Evolutionary conservation across 2,329 filamentous ascomycete genomes (phyloP).

Genomic region (Myotisia sp.): DNA sequence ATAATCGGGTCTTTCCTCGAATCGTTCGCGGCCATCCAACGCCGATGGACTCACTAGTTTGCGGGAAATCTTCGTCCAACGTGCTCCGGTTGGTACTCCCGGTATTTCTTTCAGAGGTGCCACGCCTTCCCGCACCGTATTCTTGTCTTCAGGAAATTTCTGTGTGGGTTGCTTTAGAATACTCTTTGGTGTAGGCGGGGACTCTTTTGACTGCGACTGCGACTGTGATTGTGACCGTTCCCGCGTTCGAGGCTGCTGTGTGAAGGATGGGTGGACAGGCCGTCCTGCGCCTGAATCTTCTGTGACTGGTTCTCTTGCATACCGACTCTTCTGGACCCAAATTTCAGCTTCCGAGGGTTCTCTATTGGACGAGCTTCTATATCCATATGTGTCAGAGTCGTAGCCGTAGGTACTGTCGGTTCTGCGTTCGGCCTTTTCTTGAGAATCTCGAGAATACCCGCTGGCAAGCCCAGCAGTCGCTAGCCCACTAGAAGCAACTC

Average conservation of each 20-base stretch:
- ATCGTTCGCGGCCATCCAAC: slow-evolving; percentile 71
- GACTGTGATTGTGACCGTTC: slow-evolving; percentile 18
- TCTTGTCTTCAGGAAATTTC: slow-evolving; percentile 74
- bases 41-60: slow-evolving; percentile 81
- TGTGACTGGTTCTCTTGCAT: neutral
- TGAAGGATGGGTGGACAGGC: neutral
- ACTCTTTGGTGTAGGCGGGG: slow-evolving; percentile 58
- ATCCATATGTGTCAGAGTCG: slow-evolving; percentile 4
- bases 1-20: slow-evolving; percentile 81
- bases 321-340: neutral
- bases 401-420: slow-evolving; percentile 1
- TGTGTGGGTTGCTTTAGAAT: slow-evolving; percentile 72
- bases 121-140: slow-evolving; percentile 75
- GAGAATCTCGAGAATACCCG: slow-evolving; percentile 22
- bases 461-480: slow-evolving; percentile 24
- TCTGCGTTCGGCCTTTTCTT: neutral
- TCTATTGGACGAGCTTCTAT: neutral
- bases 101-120: slow-evolving; percentile 84
- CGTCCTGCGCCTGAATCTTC: neutral
- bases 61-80: slow-evolving; percentile 88
- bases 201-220: too few relatives aligned
- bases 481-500: slow-evolving; percentile 16
- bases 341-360: neutral
- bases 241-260: too few relatives aligned
- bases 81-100: slow-evolving; percentile 61